Conservation (phyloP, 2,329 filamentous ascomycete genomes). For the Fusarium sp. region DNA sequence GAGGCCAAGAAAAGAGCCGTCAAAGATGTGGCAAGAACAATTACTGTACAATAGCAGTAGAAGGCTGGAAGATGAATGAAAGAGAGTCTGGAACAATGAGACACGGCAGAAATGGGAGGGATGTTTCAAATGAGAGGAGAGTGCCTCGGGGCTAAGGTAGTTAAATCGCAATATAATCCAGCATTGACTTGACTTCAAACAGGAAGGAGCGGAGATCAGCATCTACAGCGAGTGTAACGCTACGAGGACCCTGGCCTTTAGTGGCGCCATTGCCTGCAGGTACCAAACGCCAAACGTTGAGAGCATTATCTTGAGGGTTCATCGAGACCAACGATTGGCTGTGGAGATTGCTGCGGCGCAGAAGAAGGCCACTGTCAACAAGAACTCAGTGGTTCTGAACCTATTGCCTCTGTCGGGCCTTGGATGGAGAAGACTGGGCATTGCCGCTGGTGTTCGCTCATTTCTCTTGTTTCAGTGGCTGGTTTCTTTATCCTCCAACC, state of each 20-base stretch:
- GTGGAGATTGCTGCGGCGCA: neutral
- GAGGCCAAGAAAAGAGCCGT: slow-evolving; percentile 6
- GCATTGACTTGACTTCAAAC: slow-evolving; percentile 30
- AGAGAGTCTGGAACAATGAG: slow-evolving; percentile 25
- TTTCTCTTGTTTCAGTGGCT: slow-evolving; percentile 25
- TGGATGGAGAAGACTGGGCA: neutral
- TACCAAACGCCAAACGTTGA: slow-evolving; percentile 31
- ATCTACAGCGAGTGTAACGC: slow-evolving; percentile 19
- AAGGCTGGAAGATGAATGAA: slow-evolving; percentile 30
- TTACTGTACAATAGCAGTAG: slow-evolving; percentile 9
- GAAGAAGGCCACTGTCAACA: neutral
- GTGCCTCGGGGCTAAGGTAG: neutral
- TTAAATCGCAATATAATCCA: slow-evolving; percentile 16
- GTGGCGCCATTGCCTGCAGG: slow-evolving; percentile 36
- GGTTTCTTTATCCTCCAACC: slow-evolving; percentile 32
- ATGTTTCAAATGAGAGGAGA: slow-evolving; percentile 36
- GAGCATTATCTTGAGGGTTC: slow-evolving; percentile 9
- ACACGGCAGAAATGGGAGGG: slow-evolving; percentile 9
- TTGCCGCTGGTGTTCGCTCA: slow-evolving; percentile 11
- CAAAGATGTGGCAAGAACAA: slow-evolving; percentile 23
- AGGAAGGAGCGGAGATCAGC: slow-evolving; percentile 23
- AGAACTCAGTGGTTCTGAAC: slow-evolving; percentile 9
- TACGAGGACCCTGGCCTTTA: neutral
- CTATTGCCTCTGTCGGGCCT: neutral
- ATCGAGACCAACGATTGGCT: slow-evolving; percentile 17